Percentiles rank a stretch among this genome's conserved stretches.
These are phyloP conservation scores for Colletotrichum caudatum DNA, from an alignment of 2,329 filamentous ascomycete species.

Conservation along the genomic window DNA sequence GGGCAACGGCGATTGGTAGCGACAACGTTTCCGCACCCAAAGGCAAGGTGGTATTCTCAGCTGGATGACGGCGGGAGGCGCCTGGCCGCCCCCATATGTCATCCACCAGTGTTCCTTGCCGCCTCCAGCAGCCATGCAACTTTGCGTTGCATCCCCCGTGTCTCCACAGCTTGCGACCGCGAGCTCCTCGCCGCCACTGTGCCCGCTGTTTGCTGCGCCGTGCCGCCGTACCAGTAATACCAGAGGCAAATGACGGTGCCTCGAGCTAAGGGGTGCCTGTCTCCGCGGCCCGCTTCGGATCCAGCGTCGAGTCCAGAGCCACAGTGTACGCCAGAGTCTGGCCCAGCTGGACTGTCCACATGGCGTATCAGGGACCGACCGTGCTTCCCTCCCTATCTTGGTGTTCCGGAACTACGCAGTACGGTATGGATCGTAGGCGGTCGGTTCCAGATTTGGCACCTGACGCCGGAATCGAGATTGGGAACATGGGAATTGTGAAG, in stretches of 20 bases:
- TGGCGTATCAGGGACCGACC: constrained; percentile 31
- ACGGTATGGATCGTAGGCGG: constrained; percentile 17
- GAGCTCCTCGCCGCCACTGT: constrained; percentile 9
- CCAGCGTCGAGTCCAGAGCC: constrained; percentile 10
- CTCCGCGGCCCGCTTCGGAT: constrained; percentile 28
- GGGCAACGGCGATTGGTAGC: constrained; percentile 30
- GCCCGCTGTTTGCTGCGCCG: constrained; percentile 17
- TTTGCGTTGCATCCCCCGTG: constrained; percentile 29
- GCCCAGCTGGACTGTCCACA: constrained; percentile 34
- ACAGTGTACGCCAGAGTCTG: constrained; percentile 16
- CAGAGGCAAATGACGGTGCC: constrained; percentile 10
- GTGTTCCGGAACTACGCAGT: constrained; percentile 4
- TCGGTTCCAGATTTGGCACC: constrained; percentile 29
- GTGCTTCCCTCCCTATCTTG: constrained; percentile 19
- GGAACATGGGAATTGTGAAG: background rate
- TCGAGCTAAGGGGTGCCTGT: constrained; percentile 5
- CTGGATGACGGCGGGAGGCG: constrained; percentile 39
- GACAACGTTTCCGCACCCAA: constrained; percentile 17
- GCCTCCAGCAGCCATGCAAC: constrained; percentile 25
- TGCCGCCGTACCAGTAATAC: background rate
- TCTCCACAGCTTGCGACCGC: constrained; percentile 25
- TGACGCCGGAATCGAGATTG: constrained; percentile 28
- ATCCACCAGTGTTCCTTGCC: constrained; percentile 12
- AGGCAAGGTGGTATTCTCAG: constrained; percentile 33
- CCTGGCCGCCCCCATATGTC: constrained; percentile 33